Percentiles rank a stretch among this genome's conserved stretches.
Conservation (phyloP, 140 eudicot genomes). For the Artemisia princeps region DNA sequence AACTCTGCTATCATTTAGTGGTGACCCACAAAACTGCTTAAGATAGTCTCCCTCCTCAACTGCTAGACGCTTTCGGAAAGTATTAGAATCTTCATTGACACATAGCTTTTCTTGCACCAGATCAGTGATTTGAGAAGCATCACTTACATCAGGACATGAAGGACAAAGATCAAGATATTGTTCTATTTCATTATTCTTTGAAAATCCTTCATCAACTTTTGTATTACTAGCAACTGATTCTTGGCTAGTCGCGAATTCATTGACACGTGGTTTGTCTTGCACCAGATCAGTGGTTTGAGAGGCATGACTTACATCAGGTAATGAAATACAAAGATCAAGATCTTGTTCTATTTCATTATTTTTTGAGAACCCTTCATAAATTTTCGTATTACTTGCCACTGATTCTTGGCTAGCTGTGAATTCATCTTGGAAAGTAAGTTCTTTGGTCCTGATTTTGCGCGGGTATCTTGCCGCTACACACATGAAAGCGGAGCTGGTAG, state of each 20-base stretch:
- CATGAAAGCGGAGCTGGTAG: conserved; percentile 56
- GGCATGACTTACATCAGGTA: no score
- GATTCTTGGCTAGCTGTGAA: not conserved
- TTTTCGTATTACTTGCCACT: no score
- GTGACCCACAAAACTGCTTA: conserved; percentile 23
- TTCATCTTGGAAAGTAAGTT: conserved; percentile 14
- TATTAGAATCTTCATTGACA: conserved; percentile 10
- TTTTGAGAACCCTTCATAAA: no score
- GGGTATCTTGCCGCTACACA: conserved; percentile 46
- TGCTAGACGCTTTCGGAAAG: conserved; percentile 22
- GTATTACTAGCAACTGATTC: not conserved
- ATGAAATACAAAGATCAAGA: no score
- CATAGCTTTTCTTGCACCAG: conserved; percentile 21
- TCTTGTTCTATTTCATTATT: no score
- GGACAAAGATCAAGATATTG: not conserved
- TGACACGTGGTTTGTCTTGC: no score
- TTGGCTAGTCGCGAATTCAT: conserved; percentile 14
- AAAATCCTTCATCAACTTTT: not conserved
- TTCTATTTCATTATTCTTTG: not conserved
- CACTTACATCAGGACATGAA: conserved; percentile 13
- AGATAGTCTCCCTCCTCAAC: conserved; percentile 26
- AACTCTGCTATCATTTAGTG: conserved; percentile 14
- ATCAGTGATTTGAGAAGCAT: conserved; percentile 7
- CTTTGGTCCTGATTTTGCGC: conserved; percentile 15
- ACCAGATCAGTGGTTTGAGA: no score